Base-by-base conservation (phyloP, 1,139 yeast species). In the Nematodospora anomalae region DNA sequence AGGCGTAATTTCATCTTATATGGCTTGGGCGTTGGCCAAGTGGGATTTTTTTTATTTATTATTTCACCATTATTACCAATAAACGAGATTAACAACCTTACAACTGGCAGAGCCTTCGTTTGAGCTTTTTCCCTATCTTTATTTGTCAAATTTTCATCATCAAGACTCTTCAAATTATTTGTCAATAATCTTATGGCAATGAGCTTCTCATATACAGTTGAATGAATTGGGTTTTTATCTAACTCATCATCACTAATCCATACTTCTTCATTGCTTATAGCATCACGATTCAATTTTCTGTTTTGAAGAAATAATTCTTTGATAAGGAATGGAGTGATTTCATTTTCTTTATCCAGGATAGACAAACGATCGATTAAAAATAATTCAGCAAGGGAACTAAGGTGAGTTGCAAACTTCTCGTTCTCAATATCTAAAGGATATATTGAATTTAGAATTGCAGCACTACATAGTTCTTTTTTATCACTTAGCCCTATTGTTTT, bases 61-160 rank as follows among this genome's bases (percentile, higher is more conserved):
- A 89, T 73, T 52, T 89, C 96, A n/a, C 96, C 96, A 32, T 85
- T 84, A 54, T 83, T 83, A 3, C 81, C 78, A 32, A 89, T 76
- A 23, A 85, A 64, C 2, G 90, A 78, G 28, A 76, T 67, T 29
- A 88, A 67, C 27, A 87, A 61, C 47, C 83, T 85, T 42, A 87
- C 59, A 0, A 85, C 79, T 6, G 90, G 88, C 37, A 71, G 76
- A 0, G 84, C 79, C 25, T 55, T 56, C 14, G 51, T 49, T 4
- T 47, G 42, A 62, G 66, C 57, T 44, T 47, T 63, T 43, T 63
- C 38, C 54, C 52, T 35, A 51, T 58, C 54, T 4, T 59, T 58
- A 2, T 58, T 66, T 5, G 52, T 32, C 1, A 53, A 53, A 14
- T 58, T 55, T 2, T 45, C 56, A 5, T 43, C 38, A 6, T 67